Evolutionary conservation across 2,329 filamentous ascomycete genomes (phyloP), one percentile per base, ranked within the genome.

Genomic region (Microcera coccophila): DNA sequence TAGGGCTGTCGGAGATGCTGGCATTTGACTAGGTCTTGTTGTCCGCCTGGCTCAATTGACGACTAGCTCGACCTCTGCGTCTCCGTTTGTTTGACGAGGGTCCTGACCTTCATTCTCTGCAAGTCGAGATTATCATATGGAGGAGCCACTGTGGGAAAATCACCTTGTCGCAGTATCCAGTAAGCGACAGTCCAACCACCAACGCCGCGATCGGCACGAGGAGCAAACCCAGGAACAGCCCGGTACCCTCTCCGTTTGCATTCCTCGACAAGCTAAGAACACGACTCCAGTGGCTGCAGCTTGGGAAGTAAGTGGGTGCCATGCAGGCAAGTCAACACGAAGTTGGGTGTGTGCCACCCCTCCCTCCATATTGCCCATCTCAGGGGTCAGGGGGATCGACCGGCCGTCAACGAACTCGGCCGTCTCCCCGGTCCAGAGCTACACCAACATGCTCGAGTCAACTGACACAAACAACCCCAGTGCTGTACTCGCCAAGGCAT

Each of bases 301-400:
- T 43, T 43, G 29, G 20, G 36, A 43, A 22, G 41, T 43, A 14
- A 43, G 24, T 36, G 18, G n/a, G 42, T 32, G 11, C n/a, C 15
- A 44, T 21, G 1, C 39, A 36, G 18, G 32, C 24, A 36, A 44
- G 15, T 33, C 12, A 45, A 48, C 26, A 42, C n/a, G 21, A 41
- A 29, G 41, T 44, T 41, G 16, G 32, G 38, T 41, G 14, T 36
- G 9, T 36, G 19, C 43, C 39, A 38, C 39, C 20, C 36, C 35
- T 21, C 39, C 44, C 33, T 38, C 32, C 14, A 16, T 31, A 24
- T 40, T 38, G 28, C 26, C 28, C 39, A 40, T 35, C 37, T 43
- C 26, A 43, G 44, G 44, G 39, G 44, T 36, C 37, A 15, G 34
- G 35, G 44, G 29, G 20, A 44, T 38, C 29, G 14, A 21, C 32